Evolutionary conservation across 257 asterid genomes (phyloP), one percentile per base, ranked within the genome.

Genomic region (Knoxia roxburghii): DNA sequence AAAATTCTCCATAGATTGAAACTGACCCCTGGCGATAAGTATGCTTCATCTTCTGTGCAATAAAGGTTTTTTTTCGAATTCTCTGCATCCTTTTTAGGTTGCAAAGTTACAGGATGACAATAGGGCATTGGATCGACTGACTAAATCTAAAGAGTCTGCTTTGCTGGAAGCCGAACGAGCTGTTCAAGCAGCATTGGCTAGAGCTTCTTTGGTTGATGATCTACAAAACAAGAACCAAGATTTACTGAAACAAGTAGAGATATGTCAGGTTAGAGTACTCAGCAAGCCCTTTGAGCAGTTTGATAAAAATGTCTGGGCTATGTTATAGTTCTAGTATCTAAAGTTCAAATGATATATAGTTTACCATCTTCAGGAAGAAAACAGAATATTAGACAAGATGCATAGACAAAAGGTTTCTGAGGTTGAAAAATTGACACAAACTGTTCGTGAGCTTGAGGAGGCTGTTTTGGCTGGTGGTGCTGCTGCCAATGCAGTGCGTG

Each of bases 401-500:
- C 90, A 88, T 65, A 76, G 96, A 64, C 96, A 90, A 74, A 90
- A 90, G 83, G 95, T 90, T 73, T 76, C 87, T 33, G 96, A 90
- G 79, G 97, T 90, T 78, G 97, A 88, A 78, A 90, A 84, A 83
- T 87, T 90, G 64, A 86, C 87, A 4, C 96, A 85, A 81, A 85
- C 88, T 26, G 89, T 90, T 61, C 86, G 77, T 68, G 96, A 90
- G 75, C 96, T 91, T 55, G 97, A 91, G 82, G 97, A 91, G 81
- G 96, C 90, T 72, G 95, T 91, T 76, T 81, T 91, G 81, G 91
- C 95, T 49, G 96, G 97, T 69, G 97, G 95, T 32, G 96, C 95
- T 76, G 95, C 97, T 21, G 93, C 97, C 45, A 91, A 91, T 81
- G 96, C 95, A 64, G 93, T 91, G 24, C 90, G 96, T 50, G 97